Evolutionary conservation across 78 protist genomes (phyloP).

Genomic region (Chrysochromulina tobinii): DNA sequence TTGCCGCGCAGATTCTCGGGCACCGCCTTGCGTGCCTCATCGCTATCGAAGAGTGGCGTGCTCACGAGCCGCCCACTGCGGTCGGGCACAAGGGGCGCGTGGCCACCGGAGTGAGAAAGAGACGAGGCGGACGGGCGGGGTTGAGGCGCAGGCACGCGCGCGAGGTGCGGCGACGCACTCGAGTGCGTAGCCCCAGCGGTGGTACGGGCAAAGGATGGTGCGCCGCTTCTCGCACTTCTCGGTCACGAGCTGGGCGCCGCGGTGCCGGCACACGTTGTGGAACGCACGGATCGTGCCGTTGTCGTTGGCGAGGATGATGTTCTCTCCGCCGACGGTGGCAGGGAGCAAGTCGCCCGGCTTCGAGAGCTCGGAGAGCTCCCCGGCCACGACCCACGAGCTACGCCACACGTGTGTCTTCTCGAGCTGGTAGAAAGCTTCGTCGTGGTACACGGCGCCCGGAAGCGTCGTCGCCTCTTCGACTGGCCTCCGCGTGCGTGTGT

Average conservation of each 20-base stretch:
- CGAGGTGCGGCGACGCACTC: neutral
- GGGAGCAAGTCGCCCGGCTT: neutral
- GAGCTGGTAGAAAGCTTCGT: neutral
- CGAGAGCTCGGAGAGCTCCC: neutral
- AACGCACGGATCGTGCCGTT: neutral
- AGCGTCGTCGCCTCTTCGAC: neutral
- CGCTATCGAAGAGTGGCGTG: neutral
- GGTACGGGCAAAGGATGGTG: constrained; percentile 20
- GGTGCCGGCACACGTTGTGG: constrained; percentile 28
- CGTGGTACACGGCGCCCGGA: neutral
- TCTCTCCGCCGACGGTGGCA: neutral
- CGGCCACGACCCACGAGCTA: neutral
- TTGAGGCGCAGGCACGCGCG: no score
- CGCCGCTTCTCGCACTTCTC: neutral
- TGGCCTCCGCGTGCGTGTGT: neutral
- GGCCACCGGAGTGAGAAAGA: no score
- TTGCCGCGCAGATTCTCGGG: neutral
- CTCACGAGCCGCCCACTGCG: neutral
- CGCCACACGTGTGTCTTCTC: neutral
- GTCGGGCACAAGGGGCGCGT: no score
- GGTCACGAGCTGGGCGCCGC: neutral
- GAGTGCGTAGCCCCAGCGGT: constrained; percentile 31
- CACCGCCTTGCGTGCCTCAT: neutral
- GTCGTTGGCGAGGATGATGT: neutral
- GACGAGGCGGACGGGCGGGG: no score